Conservation (phyloP, 176 grass and related monocot genomes). For the Avena sativa region DNA sequence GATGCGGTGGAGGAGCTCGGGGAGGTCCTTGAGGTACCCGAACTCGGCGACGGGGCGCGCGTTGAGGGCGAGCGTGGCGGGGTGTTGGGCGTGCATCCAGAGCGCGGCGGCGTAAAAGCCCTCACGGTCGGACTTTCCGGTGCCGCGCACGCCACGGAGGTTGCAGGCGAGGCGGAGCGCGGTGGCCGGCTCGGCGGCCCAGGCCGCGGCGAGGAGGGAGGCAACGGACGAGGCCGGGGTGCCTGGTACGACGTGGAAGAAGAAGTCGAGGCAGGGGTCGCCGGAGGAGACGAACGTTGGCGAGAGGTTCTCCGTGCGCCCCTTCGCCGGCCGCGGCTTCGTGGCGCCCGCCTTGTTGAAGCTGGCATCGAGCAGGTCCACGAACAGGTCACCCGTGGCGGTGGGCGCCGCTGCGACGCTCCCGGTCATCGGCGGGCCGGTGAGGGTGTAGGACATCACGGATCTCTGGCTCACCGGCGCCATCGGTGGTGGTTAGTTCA, state of each 20-base stretch:
- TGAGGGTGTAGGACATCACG: conserved; percentile 25
- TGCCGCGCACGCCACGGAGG: conserved; percentile 64
- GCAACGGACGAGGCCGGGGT: conserved; percentile 23
- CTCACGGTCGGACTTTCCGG: conserved; percentile 75
- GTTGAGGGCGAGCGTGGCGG: conserved; percentile 70
- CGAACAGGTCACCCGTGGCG: background rate
- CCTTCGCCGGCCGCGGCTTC: background rate
- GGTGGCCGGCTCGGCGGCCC: conserved; percentile 40
- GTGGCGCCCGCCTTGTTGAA: conserved; percentile 6
- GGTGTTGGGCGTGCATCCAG: conserved; percentile 67
- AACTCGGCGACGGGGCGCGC: conserved; percentile 46
- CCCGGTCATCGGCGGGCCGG: conserved; percentile 41
- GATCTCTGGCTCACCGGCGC: background rate
- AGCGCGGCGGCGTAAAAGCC: conserved; percentile 78
- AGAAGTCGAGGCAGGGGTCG: conserved; percentile 66
- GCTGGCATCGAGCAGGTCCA: conserved; percentile 14
- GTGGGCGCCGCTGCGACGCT: background rate
- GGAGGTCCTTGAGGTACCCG: conserved; percentile 82
- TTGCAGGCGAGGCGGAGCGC: conserved; percentile 58
- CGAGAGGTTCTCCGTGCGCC: conserved; percentile 50
- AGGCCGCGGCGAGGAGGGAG: conserved; percentile 44
- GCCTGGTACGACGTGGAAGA: conserved; percentile 66
- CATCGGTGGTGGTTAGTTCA: conserved; percentile 22
- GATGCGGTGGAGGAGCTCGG: conserved; percentile 78
- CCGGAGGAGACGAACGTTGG: conserved; percentile 52